Evolutionary conservation across 441 rosid genomes (phyloP).

Genomic region (Arabidopsis lyrata): DNA sequence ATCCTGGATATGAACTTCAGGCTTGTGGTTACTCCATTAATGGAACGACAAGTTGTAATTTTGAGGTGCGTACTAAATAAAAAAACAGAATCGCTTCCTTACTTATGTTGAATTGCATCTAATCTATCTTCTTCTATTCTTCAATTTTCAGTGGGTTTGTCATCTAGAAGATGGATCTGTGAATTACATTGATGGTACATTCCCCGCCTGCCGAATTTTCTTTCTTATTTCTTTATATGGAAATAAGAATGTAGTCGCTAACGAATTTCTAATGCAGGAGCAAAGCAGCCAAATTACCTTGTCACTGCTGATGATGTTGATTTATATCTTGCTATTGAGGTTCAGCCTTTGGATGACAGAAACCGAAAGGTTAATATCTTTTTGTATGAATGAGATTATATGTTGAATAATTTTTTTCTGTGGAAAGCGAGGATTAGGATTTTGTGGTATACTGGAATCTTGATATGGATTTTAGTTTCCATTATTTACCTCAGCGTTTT

Average conservation of each 20-base stretch:
- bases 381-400: conserved; percentile 19
- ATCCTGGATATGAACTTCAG: conserved; percentile 96
- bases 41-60: conserved; percentile 99
- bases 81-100: conserved; percentile 6
- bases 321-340: conserved; percentile 93
- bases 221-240: conserved; percentile 2
- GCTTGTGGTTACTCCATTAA: conserved; percentile 92
- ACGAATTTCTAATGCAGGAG: conserved; percentile 67
- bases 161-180: conserved; percentile 98
- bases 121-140: conserved; percentile 40
- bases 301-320: conserved; percentile 97
- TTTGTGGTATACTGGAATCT: neutral
- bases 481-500: neutral
- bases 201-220: conserved; percentile 22
- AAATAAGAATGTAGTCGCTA: conserved; percentile 11
- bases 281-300: conserved; percentile 95
- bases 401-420: conserved; percentile 14
- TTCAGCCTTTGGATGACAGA: conserved; percentile 95
- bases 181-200: conserved; percentile 90
- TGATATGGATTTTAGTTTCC: conserved; percentile 9
- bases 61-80: conserved; percentile 71
- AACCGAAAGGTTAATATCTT: conserved; percentile 85
- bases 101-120: conserved; percentile 22
- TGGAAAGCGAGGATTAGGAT: conserved; percentile 8
- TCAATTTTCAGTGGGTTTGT: conserved; percentile 87